Evolutionary conservation across 345 rosid genomes (phyloP).

Genomic region (Lepidium africanum): DNA sequence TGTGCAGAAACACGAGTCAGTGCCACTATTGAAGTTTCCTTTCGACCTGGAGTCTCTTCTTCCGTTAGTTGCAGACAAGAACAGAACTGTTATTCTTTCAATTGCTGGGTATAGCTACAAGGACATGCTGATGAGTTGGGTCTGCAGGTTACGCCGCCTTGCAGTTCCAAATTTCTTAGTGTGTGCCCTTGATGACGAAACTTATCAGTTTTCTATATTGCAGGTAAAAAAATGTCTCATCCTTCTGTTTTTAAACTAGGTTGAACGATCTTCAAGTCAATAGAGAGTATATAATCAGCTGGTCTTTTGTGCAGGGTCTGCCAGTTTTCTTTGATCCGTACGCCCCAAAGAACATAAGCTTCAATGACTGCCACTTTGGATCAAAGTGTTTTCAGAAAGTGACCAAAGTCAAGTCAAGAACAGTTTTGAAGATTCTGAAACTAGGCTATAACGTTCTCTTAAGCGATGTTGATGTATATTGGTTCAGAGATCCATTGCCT

Average conservation of each 20-base stretch:
- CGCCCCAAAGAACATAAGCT: constrained; percentile 70
- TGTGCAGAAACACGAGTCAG: constrained; percentile 32
- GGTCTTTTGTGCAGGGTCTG: constrained; percentile 46
- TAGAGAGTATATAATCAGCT: neutral
- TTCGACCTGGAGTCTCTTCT: constrained; percentile 68
- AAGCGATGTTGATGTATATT: constrained; percentile 86
- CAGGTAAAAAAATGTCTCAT: constrained; percentile 43
- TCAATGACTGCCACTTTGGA: constrained; percentile 87
- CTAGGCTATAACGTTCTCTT: constrained; percentile 81
- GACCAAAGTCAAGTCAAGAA: constrained; percentile 88
- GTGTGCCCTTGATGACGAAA: constrained; percentile 83
- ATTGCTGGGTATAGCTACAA: constrained; percentile 89
- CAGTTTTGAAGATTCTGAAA: constrained; percentile 72
- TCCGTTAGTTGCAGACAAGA: constrained; percentile 51
- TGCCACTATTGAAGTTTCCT: constrained; percentile 33
- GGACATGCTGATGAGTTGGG: constrained; percentile 98
- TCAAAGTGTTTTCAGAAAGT: constrained; percentile 87
- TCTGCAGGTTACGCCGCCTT: constrained; percentile 75
- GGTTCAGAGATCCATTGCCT: constrained; percentile 77
- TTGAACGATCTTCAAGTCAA: neutral
- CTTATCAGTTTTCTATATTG: constrained; percentile 58
- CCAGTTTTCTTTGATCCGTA: constrained; percentile 79
- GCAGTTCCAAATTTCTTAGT: constrained; percentile 64
- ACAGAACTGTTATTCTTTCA: constrained; percentile 62
- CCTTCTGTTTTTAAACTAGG: neutral